Base-by-base conservation (phyloP, 352 stramenopile genomes). In the Phytophthora pluvialis region DNA sequence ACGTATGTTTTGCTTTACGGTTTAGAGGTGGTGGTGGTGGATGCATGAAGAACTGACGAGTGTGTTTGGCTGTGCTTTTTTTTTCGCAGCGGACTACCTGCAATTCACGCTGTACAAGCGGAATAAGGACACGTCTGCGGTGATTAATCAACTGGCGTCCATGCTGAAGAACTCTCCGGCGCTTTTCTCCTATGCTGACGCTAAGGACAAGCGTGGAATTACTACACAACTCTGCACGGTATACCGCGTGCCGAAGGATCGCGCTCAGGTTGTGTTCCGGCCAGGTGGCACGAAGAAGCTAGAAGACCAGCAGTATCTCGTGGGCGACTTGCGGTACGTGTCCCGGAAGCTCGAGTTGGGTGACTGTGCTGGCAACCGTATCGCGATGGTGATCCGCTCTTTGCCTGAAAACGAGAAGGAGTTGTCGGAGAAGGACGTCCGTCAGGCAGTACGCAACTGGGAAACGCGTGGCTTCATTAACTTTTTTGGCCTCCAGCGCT, bases 91-190 rank as follows among this genome's bases (percentile, higher is more conserved):
- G 57, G 84, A 98, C 44, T 99, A 95, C 77, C 72, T 98, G 44
- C 83, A 94, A 63, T 99, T 99, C 75, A 93, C 98, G 33, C 66
- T 99, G 15, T 98, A 98, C 83, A 99, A 98, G 74, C 92, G 97
- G 64, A 99, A 99, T 75, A 93, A 94, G 55, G 97, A 99, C 32
- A 98, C 94, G 16, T 82, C 88, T 32, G 83, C 83, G 8, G 83
- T 94, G 45, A 80, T 95, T 62, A 83, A 84, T 54, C 86, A 95
- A 47, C 72, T 97, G 13, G 82, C 78, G 18, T 83, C 84, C 26
- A 73, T 87, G 54, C 60, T 96, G 39, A 86, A 90, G 47, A 71
- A 94, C 15, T 80, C 78, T 18, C 66, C 75, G 25, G 78, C 82
- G 36, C 60, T 86, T 1, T 95, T 99, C 49, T 89, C 84, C 28